phyloP scores from a whole-genome alignment of 768 basidiomycete species.

The Lactarius tabidus region DNA sequence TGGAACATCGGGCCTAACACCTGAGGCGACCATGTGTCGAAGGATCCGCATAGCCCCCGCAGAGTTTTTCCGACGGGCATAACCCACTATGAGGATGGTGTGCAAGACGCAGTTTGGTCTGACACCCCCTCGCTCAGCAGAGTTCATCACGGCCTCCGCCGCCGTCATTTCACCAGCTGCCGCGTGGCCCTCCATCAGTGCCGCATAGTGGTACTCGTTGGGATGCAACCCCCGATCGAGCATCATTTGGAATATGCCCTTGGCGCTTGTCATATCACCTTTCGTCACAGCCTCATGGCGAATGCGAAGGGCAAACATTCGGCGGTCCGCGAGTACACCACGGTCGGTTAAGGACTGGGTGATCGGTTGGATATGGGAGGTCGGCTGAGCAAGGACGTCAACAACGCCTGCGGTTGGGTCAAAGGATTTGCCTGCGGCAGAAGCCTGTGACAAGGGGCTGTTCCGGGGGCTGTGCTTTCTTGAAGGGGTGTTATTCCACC shows the following conservation, averaged over 20 bases:
- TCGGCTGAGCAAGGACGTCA: constrained; percentile 33
- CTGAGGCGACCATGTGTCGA: constrained; percentile 55
- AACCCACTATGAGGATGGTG: constrained; percentile 72
- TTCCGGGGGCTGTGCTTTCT: constrained; percentile 21
- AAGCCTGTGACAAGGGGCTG: neutral
- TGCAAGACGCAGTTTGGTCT: constrained; percentile 63
- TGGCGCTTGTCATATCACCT: constrained; percentile 48
- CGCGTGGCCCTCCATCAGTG: constrained; percentile 73
- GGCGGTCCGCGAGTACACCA: constrained; percentile 50
- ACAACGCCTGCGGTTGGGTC: constrained; percentile 49
- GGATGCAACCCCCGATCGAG: constrained; percentile 66
- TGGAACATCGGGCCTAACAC: constrained; percentile 64
- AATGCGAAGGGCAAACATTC: constrained; percentile 59
- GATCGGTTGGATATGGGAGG: constrained; percentile 38
- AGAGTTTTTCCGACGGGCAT: constrained; percentile 57
- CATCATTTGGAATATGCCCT: constrained; percentile 54
- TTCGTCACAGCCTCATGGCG: constrained; percentile 54
- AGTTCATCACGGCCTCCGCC: constrained; percentile 53
- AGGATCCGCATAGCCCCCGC: constrained; percentile 52
- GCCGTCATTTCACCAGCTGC: constrained; percentile 53
- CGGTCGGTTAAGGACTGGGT: constrained; percentile 45
- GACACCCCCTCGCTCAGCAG: constrained; percentile 48
- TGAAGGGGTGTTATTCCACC: constrained; percentile 36
- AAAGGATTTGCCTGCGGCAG: constrained; percentile 30
- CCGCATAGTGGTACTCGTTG: constrained; percentile 65